phyloP scores from a whole-genome alignment of 768 basidiomycete genomes.

The Porpolomopsis calyptriformis region DNA sequence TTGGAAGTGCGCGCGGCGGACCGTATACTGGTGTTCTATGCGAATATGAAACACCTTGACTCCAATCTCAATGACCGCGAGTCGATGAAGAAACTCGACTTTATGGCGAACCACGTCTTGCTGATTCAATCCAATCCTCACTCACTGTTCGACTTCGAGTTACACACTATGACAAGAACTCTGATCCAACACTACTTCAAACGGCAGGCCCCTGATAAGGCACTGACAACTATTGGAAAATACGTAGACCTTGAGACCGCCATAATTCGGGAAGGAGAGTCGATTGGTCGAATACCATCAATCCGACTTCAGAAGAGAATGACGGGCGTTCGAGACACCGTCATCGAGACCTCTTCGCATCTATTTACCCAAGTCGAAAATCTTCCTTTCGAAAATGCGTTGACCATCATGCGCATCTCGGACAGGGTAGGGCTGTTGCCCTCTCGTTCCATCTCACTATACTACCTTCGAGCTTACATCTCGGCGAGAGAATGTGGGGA shows the following conservation, averaged over 20 bases:
- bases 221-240: conserved; percentile 1
- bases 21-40: conserved; percentile 32
- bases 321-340: not conserved
- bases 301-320: not conserved
- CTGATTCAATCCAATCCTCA: not conserved
- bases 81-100: conserved; percentile 7
- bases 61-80: conserved; percentile 6
- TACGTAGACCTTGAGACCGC: not conserved
- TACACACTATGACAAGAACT: not conserved
- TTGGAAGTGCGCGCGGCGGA: conserved; percentile 27
- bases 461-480: conserved; percentile 37
- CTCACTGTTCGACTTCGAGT: not conserved
- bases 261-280: not conserved
- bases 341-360: not conserved
- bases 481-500: conserved; percentile 21
- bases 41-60: conserved; percentile 29
- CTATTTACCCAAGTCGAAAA: not conserved
- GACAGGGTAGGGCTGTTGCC: conserved; percentile 24
- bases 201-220: not conserved
- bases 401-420: conserved; percentile 27
- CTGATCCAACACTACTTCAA: conserved; percentile 1
- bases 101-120: conserved; percentile 1
- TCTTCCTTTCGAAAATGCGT: conserved; percentile 19
- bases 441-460: conserved; percentile 23
- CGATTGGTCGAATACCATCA: not conserved